Evolutionary conservation across 495 filamentous ascomycete species (phyloP).

Genomic region (Daldinia caldariorum): DNA sequence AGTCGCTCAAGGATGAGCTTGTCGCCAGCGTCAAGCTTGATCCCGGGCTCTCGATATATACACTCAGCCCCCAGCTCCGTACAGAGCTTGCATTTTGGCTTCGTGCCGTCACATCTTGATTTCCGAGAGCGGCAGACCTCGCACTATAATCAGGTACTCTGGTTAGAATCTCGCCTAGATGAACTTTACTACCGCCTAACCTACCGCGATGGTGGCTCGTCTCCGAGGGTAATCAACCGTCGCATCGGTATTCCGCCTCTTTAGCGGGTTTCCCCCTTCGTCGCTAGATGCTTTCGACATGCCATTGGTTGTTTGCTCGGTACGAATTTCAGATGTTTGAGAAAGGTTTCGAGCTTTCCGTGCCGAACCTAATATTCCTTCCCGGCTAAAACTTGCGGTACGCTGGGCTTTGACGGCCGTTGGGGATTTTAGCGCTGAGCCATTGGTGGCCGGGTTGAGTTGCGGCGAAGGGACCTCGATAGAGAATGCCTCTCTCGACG

Average conservation of each 20-base stretch:
- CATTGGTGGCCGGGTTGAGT: conserved; percentile 53
- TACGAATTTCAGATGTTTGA: conserved; percentile 60
- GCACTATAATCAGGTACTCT: conserved; percentile 62
- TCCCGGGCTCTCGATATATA: conserved; percentile 84
- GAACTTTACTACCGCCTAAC: conserved; percentile 43
- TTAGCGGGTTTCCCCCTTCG: conserved; percentile 63
- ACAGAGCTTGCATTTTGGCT: conserved; percentile 85
- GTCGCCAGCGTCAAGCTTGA: conserved; percentile 87
- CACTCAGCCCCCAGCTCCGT: conserved; percentile 84
- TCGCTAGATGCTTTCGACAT: conserved; percentile 59
- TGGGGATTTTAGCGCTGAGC: conserved; percentile 61
- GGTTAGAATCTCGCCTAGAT: conserved; percentile 43
- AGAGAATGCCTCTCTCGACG: conserved; percentile 57
- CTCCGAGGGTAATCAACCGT: conserved; percentile 74
- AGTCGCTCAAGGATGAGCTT: conserved; percentile 84
- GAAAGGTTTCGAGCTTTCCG: conserved; percentile 65
- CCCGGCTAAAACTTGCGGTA: conserved; percentile 62
- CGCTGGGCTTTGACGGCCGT: conserved; percentile 58
- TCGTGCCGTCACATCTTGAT: conserved; percentile 83
- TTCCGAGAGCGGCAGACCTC: conserved; percentile 87
- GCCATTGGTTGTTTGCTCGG: conserved; percentile 53
- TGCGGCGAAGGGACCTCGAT: conserved; percentile 60
- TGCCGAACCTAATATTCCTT: conserved; percentile 67
- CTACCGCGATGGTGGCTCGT: conserved; percentile 77
- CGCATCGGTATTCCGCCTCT: conserved; percentile 72